These are phyloP conservation scores for Lepidium sativum DNA, from an alignment of 345 rosid genomes.

Conservation along the genomic window DNA sequence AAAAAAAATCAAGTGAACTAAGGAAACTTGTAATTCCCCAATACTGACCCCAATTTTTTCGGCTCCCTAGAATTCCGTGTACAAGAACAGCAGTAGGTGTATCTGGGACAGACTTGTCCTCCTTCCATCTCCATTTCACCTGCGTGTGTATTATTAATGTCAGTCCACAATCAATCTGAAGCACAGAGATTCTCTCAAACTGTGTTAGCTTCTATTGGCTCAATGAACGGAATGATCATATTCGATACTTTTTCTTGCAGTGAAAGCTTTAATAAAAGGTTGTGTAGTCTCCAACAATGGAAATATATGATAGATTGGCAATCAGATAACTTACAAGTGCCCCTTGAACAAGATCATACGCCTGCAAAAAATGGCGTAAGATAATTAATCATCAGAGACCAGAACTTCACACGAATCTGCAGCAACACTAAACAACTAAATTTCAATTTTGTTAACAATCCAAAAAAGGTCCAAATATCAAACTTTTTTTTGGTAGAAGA, in stretches of 20 bases:
- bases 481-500: background rate
- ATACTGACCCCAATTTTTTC: slow-evolving; percentile 90
- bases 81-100: slow-evolving; percentile 91
- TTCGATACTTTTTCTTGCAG: background rate
- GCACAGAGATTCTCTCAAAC: background rate
- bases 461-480: background rate
- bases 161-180: background rate
- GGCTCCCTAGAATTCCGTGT: slow-evolving; percentile 86
- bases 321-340: slow-evolving; percentile 47
- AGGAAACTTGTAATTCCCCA: background rate
- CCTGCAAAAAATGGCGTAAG: slow-evolving; percentile 41
- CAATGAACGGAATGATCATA: background rate
- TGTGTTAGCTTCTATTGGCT: background rate
- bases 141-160: background rate
- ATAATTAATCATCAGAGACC: background rate
- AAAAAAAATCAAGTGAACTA: background rate
- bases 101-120: slow-evolving; percentile 60
- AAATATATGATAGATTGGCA: background rate
- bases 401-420: no score
- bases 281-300: background rate
- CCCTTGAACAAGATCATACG: slow-evolving; percentile 89
- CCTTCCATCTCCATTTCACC: slow-evolving; percentile 80
- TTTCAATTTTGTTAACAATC: background rate
- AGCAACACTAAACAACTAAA: background rate
- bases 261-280: background rate